These are phyloP conservation scores for Wickerhamiella allomyrinae DNA, from an alignment of 805 yeast species.

Conservation along the genomic window DNA sequence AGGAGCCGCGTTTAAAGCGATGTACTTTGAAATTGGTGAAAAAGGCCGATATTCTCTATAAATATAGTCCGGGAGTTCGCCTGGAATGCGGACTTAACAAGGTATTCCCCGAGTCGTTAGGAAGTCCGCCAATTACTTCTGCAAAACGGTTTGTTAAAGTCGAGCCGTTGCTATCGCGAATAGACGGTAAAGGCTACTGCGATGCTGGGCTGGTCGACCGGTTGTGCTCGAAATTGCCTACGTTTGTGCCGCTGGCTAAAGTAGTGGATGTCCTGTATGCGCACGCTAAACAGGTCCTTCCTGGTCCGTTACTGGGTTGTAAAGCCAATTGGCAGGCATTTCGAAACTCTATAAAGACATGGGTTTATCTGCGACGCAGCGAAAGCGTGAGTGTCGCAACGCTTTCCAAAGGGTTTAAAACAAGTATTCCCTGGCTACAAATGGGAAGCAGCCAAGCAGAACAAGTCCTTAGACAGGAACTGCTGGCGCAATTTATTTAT, in stretches of 20 bases:
- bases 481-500: conserved; percentile 31
- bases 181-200: background rate
- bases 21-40: background rate
- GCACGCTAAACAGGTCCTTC: background rate
- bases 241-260: background rate
- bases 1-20: background rate
- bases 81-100: too few species aligned
- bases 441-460: conserved; percentile 30
- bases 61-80: too few species aligned
- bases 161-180: background rate
- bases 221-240: background rate
- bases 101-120: too few species aligned
- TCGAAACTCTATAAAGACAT: conserved; percentile 24
- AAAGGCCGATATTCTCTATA: background rate
- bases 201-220: background rate
- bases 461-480: conserved; percentile 24
- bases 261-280: background rate
- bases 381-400: conserved; percentile 26
- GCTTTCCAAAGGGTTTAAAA: conserved; percentile 28
- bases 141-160: background rate
- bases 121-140: too few species aligned
- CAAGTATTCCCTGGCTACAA: conserved; percentile 42
- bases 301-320: background rate
- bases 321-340: conserved; percentile 42
- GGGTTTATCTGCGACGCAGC: conserved; percentile 28